Percentiles rank a stretch among this genome's conserved stretches.
phyloP scores from a whole-genome alignment of 345 rosid species.

The Diplotaxis tenuifolia region DNA sequence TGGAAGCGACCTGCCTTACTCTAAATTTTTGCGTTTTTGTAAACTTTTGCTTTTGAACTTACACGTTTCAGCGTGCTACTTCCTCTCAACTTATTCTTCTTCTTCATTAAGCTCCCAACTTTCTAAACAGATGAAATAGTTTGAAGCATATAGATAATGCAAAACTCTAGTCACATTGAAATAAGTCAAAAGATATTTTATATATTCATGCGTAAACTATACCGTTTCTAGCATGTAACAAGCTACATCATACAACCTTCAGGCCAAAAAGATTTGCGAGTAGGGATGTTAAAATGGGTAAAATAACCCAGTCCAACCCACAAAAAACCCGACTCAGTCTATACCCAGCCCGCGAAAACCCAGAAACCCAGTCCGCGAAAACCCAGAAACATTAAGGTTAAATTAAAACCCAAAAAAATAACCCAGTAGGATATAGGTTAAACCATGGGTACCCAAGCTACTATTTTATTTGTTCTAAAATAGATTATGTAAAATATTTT shows the following conservation, averaged over 20 bases:
- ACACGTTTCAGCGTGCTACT: background rate
- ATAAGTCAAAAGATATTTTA: background rate
- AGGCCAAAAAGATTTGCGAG: background rate
- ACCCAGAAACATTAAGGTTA: too few relatives aligned
- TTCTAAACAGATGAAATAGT: background rate
- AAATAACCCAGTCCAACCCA: too few relatives aligned
- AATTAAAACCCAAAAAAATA: too few relatives aligned
- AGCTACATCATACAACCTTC: constrained; percentile 1
- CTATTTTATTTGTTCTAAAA: too few relatives aligned
- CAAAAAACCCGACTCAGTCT: too few relatives aligned
- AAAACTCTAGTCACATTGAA: background rate
- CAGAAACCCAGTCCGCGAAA: too few relatives aligned
- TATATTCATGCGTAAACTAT: background rate
- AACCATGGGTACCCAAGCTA: too few relatives aligned
- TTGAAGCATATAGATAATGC: background rate
- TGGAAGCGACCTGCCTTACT: constrained; percentile 33
- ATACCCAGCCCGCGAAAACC: too few relatives aligned
- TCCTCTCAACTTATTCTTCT: constrained; percentile 6
- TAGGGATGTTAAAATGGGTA: too few relatives aligned
- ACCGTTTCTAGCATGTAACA: constrained; percentile 12
- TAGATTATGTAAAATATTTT: too few relatives aligned
- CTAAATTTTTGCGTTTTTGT: constrained; percentile 16
- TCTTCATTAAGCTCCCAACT: background rate
- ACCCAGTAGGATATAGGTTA: too few relatives aligned
- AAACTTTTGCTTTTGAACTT: constrained; percentile 18